Conservation (phyloP, 2,329 filamentous ascomycete species). For the Penicillium griseofulvum region DNA sequence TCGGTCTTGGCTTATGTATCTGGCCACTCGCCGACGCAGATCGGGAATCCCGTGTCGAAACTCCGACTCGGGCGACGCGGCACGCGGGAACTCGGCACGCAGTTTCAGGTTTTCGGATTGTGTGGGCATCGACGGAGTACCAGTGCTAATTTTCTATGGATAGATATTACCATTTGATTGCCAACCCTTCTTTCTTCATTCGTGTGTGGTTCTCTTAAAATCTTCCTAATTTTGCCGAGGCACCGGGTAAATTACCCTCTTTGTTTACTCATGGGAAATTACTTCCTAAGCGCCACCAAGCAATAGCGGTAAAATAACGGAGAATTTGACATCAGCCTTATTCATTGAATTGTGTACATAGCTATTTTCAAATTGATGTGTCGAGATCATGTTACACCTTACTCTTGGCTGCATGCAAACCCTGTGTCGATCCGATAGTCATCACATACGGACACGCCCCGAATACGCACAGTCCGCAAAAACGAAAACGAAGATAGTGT, state of each 20-base stretch:
- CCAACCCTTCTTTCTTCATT: background rate
- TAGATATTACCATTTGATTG: background rate
- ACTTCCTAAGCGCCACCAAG: background rate
- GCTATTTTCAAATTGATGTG: too few species aligned
- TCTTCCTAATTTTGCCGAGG: background rate
- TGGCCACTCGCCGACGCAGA: background rate
- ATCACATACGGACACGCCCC: background rate
- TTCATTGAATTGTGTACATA: too few species aligned
- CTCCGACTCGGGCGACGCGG: conserved; percentile 10
- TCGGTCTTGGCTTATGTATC: background rate
- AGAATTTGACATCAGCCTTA: background rate
- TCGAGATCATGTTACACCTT: background rate
- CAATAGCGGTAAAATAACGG: background rate
- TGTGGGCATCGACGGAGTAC: too few species aligned
- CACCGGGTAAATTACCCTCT: conserved; percentile 3
- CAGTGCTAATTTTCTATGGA: background rate
- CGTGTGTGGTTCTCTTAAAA: background rate
- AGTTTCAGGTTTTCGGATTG: background rate
- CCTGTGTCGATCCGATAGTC: conserved; percentile 16
- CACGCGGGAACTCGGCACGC: conserved; percentile 16
- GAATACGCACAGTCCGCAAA: background rate
- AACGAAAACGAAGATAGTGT: background rate
- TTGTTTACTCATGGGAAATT: background rate
- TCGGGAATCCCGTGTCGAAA: conserved; percentile 11
- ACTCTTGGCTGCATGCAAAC: conserved; percentile 19